phyloP scores from a whole-genome alignment of 306 rosid species.

The Quercus aquifolioides region DNA sequence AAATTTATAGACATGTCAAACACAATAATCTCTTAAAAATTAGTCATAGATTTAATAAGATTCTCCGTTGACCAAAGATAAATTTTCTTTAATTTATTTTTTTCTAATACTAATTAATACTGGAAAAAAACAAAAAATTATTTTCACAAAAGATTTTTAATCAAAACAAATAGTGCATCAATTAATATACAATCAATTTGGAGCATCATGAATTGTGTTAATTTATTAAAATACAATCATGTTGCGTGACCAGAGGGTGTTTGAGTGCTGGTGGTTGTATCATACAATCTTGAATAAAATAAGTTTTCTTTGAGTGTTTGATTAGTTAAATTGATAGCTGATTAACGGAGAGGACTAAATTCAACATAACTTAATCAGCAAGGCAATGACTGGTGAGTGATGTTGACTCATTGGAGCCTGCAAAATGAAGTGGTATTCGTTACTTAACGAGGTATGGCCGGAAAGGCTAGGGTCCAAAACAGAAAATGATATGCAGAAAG shows the following conservation, averaged over 20 bases:
- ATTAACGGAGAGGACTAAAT: background rate
- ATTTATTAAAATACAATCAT: background rate
- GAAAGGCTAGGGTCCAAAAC: background rate
- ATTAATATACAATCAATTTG: no score
- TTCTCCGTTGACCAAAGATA: no score
- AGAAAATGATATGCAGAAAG: no score
- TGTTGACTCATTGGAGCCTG: background rate
- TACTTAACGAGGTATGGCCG: background rate
- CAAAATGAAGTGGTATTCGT: background rate
- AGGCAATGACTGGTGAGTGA: background rate
- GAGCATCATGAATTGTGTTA: background rate
- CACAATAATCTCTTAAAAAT: no score
- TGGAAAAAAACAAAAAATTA: no score
- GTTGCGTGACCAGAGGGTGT: background rate
- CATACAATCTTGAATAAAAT: background rate
- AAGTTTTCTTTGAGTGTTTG: background rate
- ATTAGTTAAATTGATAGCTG: background rate
- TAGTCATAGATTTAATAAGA: no score
- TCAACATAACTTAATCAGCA: background rate
- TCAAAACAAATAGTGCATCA: no score
- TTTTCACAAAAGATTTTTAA: no score
- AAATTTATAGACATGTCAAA: no score
- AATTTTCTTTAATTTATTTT: no score
- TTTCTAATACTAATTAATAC: no score
- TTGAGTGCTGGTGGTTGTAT: no score